Conservation (phyloP, 192 early-diverging fungal genomes). For the Glomus cerebriforme region DNA sequence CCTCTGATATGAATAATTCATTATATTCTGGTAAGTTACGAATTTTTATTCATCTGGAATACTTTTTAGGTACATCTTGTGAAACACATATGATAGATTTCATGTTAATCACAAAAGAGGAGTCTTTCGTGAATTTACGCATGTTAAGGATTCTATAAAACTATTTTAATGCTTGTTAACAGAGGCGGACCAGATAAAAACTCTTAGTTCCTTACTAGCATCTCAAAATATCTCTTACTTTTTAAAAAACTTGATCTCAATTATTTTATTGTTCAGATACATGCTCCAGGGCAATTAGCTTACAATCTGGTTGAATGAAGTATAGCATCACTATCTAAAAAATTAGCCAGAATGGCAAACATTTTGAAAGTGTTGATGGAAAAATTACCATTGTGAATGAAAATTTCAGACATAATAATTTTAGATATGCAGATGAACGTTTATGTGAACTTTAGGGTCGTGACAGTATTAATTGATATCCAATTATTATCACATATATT, state of each 20-base stretch:
- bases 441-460: conserved; percentile 2
- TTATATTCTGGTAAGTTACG: background rate
- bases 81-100: background rate
- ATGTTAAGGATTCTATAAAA: background rate
- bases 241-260: background rate
- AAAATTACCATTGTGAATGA: background rate
- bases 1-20: background rate
- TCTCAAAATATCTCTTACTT: background rate
- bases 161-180: background rate
- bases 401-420: background rate
- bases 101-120: background rate
- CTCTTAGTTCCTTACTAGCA: background rate
- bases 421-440: background rate
- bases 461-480: background rate
- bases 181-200: conserved; percentile 12
- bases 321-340: background rate
- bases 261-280: background rate
- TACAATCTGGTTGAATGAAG: background rate
- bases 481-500: background rate
- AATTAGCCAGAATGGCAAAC: background rate
- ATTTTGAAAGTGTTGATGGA: background rate
- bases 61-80: too few relatives aligned
- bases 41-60: background rate
- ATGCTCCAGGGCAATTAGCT: background rate
- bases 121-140: background rate